These are phyloP conservation scores for Ceratobasidium theobromae DNA, from an alignment of 1,284 basidiomycete species.

Conservation along the genomic window DNA sequence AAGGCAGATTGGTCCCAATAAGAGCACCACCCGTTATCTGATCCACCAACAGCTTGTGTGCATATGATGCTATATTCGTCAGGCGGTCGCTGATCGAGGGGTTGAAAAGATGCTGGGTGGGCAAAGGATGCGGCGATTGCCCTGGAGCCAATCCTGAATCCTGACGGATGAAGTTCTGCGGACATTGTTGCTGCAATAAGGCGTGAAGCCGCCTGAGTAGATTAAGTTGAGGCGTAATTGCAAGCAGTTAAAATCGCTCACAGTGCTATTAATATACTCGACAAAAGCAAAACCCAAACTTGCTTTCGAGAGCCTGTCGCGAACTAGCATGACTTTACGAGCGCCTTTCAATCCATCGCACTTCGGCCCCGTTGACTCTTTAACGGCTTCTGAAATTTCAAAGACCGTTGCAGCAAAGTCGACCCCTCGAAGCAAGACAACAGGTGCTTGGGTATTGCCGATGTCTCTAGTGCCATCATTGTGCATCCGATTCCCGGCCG, in stretches of 20 bases:
- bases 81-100: constrained; percentile 55
- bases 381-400: constrained; percentile 78
- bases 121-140: constrained; percentile 89
- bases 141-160: constrained; percentile 82
- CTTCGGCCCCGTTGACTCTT: constrained; percentile 62
- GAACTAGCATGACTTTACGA: constrained; percentile 80
- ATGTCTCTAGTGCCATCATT: constrained; percentile 96
- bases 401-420: constrained; percentile 83
- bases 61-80: constrained; percentile 70
- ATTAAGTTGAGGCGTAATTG: constrained; percentile 33
- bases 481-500: constrained; percentile 26
- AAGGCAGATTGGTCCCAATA: constrained; percentile 83
- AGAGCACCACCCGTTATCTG: constrained; percentile 67
- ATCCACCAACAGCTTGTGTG: constrained; percentile 64
- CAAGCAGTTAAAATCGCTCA: constrained; percentile 44
- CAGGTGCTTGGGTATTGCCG: constrained; percentile 74
- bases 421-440: constrained; percentile 83
- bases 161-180: constrained; percentile 77
- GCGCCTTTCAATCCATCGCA: constrained; percentile 79
- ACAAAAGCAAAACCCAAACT: constrained; percentile 93
- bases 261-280: constrained; percentile 81
- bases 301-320: constrained; percentile 77
- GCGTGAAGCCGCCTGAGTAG: constrained; percentile 61
- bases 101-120: constrained; percentile 81
- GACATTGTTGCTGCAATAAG: constrained; percentile 81